phyloP scores from a whole-genome alignment of 1,284 basidiomycete genomes.

The Termitomyces sp. region DNA sequence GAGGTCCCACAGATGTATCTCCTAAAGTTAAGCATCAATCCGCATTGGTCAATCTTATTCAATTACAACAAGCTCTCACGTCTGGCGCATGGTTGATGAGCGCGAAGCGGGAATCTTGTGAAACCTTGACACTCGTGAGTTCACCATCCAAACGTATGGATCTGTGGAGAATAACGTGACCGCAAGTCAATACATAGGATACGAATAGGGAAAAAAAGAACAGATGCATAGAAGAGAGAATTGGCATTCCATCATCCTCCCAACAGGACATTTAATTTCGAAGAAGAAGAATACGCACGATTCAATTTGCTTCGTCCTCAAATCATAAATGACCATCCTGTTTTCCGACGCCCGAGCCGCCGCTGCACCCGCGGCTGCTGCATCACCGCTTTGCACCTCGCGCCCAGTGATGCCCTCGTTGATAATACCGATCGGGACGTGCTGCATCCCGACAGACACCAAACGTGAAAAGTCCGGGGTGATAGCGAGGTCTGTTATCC shows the following conservation, averaged over 20 bases:
- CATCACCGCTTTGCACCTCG: slow-evolving; percentile 28
- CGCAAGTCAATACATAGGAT: slow-evolving; percentile 12
- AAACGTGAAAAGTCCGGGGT: slow-evolving; percentile 82
- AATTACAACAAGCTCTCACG: slow-evolving; percentile 44
- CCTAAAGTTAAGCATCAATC: slow-evolving; percentile 41
- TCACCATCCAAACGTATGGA: slow-evolving; percentile 70
- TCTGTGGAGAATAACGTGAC: slow-evolving; percentile 32
- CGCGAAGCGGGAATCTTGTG: slow-evolving; percentile 81
- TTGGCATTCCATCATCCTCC: too few species aligned
- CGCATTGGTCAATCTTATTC: slow-evolving; percentile 9
- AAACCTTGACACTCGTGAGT: slow-evolving; percentile 84
- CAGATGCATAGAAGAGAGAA: neutral
- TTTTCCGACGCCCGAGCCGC: slow-evolving; percentile 45
- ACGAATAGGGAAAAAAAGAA: slow-evolving; percentile 5
- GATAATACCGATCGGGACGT: slow-evolving; percentile 26
- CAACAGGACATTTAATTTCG: neutral
- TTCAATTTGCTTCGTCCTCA: slow-evolving; percentile 59
- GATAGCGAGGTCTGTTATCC: slow-evolving; percentile 83
- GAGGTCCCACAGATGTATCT: slow-evolving; percentile 86
- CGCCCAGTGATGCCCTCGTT: slow-evolving; percentile 29
- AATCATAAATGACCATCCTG: slow-evolving; percentile 72
- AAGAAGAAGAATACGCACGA: slow-evolving; percentile 43
- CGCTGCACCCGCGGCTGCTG: slow-evolving; percentile 32
- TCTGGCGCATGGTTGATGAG: slow-evolving; percentile 85
- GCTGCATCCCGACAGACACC: slow-evolving; percentile 77